Conservation (phyloP, 345 rosid species). For the Viola odorata region DNA sequence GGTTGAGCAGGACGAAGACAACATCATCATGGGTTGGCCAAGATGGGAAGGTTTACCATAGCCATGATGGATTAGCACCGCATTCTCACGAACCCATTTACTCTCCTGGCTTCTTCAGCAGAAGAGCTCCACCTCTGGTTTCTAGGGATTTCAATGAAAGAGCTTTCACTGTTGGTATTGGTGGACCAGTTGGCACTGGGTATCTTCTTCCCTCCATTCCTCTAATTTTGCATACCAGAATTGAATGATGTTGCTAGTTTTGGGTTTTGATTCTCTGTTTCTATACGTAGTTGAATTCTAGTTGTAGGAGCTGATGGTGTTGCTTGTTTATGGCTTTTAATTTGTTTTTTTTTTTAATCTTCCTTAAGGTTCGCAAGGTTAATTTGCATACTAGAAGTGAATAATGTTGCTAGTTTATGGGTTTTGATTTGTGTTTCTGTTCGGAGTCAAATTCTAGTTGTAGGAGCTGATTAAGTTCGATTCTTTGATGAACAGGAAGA, state of each 20-base stretch:
- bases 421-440: no score
- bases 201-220: slow-evolving; percentile 19
- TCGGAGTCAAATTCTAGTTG: background rate
- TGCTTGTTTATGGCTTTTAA: background rate
- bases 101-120: slow-evolving; percentile 88
- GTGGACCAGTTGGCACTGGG: slow-evolving; percentile 99
- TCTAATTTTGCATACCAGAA: no score
- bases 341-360: background rate
- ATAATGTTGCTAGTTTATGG: no score
- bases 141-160: slow-evolving; percentile 75
- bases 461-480: slow-evolving; percentile 9
- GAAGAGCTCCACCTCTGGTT: slow-evolving; percentile 77
- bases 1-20: background rate
- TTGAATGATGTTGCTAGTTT: no score
- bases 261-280: no score
- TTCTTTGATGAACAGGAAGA: slow-evolving; percentile 50
- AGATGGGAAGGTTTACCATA: slow-evolving; percentile 79
- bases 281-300: no score
- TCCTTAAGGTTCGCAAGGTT: no score
- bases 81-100: slow-evolving; percentile 97
- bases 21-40: slow-evolving; percentile 57
- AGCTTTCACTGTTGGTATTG: slow-evolving; percentile 93
- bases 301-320: no score
- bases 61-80: slow-evolving; percentile 98
- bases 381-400: no score